Evolutionary conservation across 768 basidiomycete species (phyloP).

Genomic region (Lentinus tigrinus): DNA sequence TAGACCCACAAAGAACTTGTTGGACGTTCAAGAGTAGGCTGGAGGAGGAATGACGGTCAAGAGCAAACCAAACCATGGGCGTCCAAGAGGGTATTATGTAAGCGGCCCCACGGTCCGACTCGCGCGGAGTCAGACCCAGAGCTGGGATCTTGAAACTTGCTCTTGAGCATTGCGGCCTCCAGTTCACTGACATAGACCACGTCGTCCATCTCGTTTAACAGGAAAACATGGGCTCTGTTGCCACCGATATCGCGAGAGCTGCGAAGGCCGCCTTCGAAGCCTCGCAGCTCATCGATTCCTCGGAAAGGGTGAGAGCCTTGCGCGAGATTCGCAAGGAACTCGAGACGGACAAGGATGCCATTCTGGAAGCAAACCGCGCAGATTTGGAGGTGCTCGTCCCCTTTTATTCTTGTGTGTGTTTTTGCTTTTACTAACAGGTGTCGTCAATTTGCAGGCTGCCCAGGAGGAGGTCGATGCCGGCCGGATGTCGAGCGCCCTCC

Average conservation of each 20-base stretch:
- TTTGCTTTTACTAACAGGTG: not conserved
- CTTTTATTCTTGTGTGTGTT: not conserved
- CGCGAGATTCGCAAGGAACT: constrained; percentile 68
- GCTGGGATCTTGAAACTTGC: too few species aligned
- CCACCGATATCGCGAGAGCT: constrained; percentile 67
- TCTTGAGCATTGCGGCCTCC: too few species aligned
- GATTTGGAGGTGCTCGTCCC: constrained; percentile 66
- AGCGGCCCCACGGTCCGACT: too few species aligned
- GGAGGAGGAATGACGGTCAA: too few species aligned
- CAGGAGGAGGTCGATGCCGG: constrained; percentile 77
- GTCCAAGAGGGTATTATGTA: too few species aligned
- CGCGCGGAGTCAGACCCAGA: too few species aligned
- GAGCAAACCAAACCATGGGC: too few species aligned
- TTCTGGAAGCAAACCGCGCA: constrained; percentile 76
- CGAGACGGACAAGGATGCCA: constrained; percentile 57
- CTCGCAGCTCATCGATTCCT: constrained; percentile 74
- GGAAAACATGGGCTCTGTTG: constrained; percentile 12
- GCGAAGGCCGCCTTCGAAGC: constrained; percentile 85
- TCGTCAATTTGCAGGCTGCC: constrained; percentile 54
- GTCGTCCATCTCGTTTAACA: too few species aligned
- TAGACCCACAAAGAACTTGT: too few species aligned
- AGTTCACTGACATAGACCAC: too few species aligned
- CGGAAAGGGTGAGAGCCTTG: constrained; percentile 72
- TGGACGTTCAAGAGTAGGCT: too few species aligned
- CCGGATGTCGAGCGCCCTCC: constrained; percentile 75